Percentiles rank a stretch among this genome's conserved stretches.
These are phyloP conservation scores for Plasmodium ovale DNA, from an alignment of 169 alveolate genomes.

Conservation along the genomic window DNA sequence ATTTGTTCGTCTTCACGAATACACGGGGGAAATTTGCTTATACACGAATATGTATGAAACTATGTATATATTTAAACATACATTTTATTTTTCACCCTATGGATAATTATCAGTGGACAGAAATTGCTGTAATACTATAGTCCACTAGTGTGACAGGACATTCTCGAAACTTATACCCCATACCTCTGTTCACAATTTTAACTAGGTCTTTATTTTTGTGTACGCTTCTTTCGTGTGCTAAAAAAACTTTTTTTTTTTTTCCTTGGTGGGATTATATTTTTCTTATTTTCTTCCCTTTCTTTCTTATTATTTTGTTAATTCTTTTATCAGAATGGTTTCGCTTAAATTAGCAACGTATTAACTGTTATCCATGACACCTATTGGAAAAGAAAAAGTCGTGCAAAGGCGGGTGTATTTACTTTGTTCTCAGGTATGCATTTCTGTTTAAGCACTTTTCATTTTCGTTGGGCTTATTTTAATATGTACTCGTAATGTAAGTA, in stretches of 20 bases:
- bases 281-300: constrained; percentile 1
- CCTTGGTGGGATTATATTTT: not conserved
- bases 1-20: no score
- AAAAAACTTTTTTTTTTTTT: no score
- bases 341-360: constrained; percentile 35
- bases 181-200: no score
- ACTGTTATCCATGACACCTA: constrained; percentile 74
- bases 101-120: no score
- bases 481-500: no score
- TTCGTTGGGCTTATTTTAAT: not conserved
- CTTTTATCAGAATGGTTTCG: not conserved
- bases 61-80: no score
- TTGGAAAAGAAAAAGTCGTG: constrained; percentile 16
- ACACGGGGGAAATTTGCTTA: no score
- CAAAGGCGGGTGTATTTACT: not conserved
- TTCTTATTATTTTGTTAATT: constrained; percentile 5
- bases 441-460: not conserved
- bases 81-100: no score
- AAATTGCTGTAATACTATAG: no score
- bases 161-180: no score
- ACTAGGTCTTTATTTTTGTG: constrained; percentile 5
- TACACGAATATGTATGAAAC: no score
- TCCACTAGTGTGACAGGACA: no score
- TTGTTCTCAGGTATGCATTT: not conserved
- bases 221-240: not conserved